Evolutionary conservation across 192 early-diverging fungal species (phyloP).

Genomic region (Glomus cerebriforme): DNA sequence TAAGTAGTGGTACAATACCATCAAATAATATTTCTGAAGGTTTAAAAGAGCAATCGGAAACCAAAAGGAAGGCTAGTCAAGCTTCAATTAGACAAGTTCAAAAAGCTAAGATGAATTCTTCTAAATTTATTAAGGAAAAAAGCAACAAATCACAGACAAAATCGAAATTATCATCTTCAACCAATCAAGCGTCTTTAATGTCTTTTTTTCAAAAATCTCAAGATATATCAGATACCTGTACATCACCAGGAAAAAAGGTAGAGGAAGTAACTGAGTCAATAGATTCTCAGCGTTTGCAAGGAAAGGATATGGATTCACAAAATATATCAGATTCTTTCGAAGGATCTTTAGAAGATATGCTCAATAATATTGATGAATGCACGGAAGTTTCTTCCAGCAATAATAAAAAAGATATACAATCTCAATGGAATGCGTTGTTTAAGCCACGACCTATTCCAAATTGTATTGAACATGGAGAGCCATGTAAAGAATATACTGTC

Average conservation of each 20-base stretch:
- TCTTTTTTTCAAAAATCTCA: conserved; percentile 12
- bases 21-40: neutral
- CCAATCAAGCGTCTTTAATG: neutral
- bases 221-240: too few species aligned
- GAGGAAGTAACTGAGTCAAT: neutral
- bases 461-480: conserved; percentile 64
- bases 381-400: neutral
- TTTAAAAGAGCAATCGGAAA: neutral
- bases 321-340: neutral
- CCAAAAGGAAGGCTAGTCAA: neutral
- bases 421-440: conserved; percentile 64
- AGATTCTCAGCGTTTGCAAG: too few species aligned
- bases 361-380: neutral
- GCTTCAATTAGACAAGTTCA: too few species aligned
- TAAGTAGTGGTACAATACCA: conserved; percentile 15
- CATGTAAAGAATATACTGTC: conserved; percentile 63
- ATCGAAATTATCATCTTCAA: neutral
- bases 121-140: neutral
- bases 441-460: conserved; percentile 49
- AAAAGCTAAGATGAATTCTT: neutral
- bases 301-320: neutral
- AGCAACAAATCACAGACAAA: neutral
- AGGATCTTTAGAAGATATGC: neutral
- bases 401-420: conserved; percentile 19
- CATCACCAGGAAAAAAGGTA: neutral